Percentiles rank a stretch among this genome's conserved stretches.
phyloP scores from a whole-genome alignment of 331 rosid genomes.

The Telfairia occidentalis region DNA sequence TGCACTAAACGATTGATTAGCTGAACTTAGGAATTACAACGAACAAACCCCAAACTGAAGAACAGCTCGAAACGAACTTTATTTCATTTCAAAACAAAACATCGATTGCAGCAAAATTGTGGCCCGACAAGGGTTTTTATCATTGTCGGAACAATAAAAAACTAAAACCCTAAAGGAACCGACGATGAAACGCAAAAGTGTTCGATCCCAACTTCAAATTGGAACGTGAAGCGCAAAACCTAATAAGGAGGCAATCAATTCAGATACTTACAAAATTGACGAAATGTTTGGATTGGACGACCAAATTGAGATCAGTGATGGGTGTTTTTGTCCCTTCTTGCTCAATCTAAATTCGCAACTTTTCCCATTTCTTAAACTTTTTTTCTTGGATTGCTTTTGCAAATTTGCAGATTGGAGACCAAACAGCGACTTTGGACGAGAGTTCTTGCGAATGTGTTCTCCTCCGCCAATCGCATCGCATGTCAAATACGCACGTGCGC shows the following conservation, averaged over 20 bases:
- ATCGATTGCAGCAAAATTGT: background rate
- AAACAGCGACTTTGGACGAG: constrained; percentile 9
- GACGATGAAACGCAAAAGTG: background rate
- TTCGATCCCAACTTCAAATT: constrained; percentile 16
- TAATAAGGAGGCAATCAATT: background rate
- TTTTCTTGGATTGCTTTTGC: background rate
- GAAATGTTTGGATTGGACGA: background rate
- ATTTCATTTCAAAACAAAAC: background rate
- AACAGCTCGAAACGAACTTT: background rate
- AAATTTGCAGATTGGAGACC: background rate
- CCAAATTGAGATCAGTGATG: background rate
- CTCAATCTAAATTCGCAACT: background rate
- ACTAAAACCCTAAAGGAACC: background rate
- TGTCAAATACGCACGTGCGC: constrained; percentile 10
- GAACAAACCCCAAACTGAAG: background rate
- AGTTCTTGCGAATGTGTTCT: background rate
- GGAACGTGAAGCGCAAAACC: constrained; percentile 25
- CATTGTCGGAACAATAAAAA: background rate
- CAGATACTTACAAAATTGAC: constrained; percentile 29
- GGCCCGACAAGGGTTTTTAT: background rate
- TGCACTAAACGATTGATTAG: background rate
- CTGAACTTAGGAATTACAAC: background rate
- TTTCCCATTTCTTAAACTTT: background rate
- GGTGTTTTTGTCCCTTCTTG: background rate
- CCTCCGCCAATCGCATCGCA: background rate